Conservation (phyloP, 208 protist species). For the Acanthamoeba lenticulata region DNA sequence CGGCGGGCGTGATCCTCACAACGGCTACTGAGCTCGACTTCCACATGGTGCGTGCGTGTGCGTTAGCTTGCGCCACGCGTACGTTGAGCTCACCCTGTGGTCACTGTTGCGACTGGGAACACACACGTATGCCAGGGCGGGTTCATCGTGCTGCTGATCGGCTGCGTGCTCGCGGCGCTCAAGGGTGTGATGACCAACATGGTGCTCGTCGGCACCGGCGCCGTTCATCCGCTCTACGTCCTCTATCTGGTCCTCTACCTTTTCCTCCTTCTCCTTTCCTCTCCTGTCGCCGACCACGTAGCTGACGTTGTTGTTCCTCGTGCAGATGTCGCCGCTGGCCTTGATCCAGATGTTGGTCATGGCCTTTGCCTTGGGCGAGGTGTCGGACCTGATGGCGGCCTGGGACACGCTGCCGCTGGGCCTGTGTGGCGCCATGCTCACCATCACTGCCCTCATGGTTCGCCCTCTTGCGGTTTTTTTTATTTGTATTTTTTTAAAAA, state of each 20-base stretch:
- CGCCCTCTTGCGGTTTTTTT: background rate
- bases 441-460: background rate
- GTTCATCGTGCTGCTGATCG: slow-evolving; percentile 38
- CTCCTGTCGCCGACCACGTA: background rate
- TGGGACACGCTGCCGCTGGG: background rate
- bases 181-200: slow-evolving; percentile 66
- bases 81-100: background rate
- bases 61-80: background rate
- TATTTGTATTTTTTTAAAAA: too few species aligned
- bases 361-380: background rate
- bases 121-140: background rate
- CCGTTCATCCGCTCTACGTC: slow-evolving; percentile 66
- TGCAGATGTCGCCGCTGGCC: slow-evolving; percentile 42
- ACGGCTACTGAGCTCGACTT: slow-evolving; percentile 56
- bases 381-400: background rate
- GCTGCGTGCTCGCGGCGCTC: slow-evolving; percentile 46
- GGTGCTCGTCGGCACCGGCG: slow-evolving; percentile 59
- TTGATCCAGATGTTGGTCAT: slow-evolving; percentile 17
- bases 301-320: background rate
- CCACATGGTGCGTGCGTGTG: background rate
- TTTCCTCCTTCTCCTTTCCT: background rate
- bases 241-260: background rate
- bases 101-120: background rate
- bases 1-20: slow-evolving; percentile 54
- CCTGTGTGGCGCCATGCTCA: background rate